These are phyloP conservation scores for Suhomyces xylopsoci DNA, from an alignment of 805 yeast species.

Conservation along the genomic window DNA sequence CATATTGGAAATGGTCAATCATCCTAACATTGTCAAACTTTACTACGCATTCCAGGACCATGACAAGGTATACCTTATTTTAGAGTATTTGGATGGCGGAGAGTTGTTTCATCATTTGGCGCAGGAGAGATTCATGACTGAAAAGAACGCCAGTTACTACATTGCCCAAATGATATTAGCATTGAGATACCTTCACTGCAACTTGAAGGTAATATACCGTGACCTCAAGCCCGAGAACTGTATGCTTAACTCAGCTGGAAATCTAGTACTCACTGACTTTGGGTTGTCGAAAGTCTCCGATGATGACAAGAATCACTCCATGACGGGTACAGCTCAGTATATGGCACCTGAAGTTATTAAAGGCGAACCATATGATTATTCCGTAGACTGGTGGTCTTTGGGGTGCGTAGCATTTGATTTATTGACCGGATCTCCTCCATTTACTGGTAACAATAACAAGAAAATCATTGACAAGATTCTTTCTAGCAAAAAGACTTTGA, in stretches of 20 bases:
- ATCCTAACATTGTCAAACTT: conserved; percentile 43
- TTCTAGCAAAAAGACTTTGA: conserved; percentile 27
- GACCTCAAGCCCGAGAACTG: conserved; percentile 47
- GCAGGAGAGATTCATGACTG: conserved; percentile 20
- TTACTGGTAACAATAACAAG: conserved; percentile 41
- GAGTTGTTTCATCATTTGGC: conserved; percentile 44
- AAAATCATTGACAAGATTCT: conserved; percentile 39
- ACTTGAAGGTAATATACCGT: conserved; percentile 39
- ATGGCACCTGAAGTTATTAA: conserved; percentile 48
- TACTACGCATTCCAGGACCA: conserved; percentile 45
- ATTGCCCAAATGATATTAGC: conserved; percentile 43
- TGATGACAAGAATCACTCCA: conserved; percentile 23
- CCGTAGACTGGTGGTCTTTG: conserved; percentile 48
- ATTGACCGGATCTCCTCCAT: conserved; percentile 45
- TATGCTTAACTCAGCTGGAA: conserved; percentile 39
- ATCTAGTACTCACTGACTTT: conserved; percentile 44
- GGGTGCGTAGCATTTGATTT: conserved; percentile 45
- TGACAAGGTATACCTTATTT: conserved; percentile 40
- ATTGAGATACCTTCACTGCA: conserved; percentile 34
- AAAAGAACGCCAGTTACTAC: conserved; percentile 39
- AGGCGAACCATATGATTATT: conserved; percentile 39
- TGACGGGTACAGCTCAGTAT: conserved; percentile 46
- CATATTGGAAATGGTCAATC: conserved; percentile 40
- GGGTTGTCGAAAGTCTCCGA: conserved; percentile 40
- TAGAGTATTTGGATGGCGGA: conserved; percentile 45